These are phyloP conservation scores for Ceratocystis harringtonii DNA, from an alignment of 2,329 filamentous ascomycete genomes.

Conservation along the genomic window DNA sequence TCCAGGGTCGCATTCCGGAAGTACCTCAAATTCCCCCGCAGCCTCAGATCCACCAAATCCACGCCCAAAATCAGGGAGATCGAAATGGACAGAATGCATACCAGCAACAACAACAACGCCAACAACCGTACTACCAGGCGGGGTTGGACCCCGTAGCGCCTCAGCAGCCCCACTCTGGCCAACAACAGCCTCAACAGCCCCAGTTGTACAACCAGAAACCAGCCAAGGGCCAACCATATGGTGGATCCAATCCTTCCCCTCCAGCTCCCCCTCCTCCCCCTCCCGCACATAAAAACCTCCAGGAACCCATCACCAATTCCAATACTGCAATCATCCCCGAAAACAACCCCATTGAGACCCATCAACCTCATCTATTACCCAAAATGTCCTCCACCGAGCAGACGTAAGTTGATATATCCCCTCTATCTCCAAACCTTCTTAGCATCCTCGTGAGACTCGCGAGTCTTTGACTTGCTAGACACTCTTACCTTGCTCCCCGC, in stretches of 20 bases:
- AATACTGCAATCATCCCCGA: slow-evolving; percentile 10
- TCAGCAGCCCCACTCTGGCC: slow-evolving; percentile 7
- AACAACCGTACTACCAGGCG: slow-evolving; percentile 1
- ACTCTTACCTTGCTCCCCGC: background rate
- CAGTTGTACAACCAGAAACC: slow-evolving; percentile 11
- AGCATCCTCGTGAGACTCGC: slow-evolving; percentile 17
- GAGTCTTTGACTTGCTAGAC: background rate
- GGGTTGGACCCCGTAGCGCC: slow-evolving; percentile 5
- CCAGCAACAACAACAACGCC: background rate
- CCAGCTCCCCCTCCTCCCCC: slow-evolving; percentile 9
- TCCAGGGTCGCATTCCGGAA: slow-evolving; percentile 5
- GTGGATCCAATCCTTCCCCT: slow-evolving; percentile 13
- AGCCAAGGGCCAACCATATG: slow-evolving; percentile 16
- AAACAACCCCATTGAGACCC: slow-evolving; percentile 7
- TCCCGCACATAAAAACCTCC: slow-evolving; percentile 11
- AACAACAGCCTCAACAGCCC: slow-evolving; percentile 14
- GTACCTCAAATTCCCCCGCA: slow-evolving; percentile 3
- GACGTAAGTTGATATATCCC: slow-evolving; percentile 48
- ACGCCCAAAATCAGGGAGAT: slow-evolving; percentile 7
- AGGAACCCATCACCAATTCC: slow-evolving; percentile 11
- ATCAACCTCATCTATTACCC: slow-evolving; percentile 11
- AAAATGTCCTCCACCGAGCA: slow-evolving; percentile 33
- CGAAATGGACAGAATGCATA: background rate
- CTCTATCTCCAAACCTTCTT: background rate
- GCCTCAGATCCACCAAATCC: slow-evolving; percentile 3